A percentile compares a stretch with the other conserved stretches of the same genome.
phyloP scores from a whole-genome alignment of 1,284 basidiomycete genomes.

The Leccinum subspadiceum region DNA sequence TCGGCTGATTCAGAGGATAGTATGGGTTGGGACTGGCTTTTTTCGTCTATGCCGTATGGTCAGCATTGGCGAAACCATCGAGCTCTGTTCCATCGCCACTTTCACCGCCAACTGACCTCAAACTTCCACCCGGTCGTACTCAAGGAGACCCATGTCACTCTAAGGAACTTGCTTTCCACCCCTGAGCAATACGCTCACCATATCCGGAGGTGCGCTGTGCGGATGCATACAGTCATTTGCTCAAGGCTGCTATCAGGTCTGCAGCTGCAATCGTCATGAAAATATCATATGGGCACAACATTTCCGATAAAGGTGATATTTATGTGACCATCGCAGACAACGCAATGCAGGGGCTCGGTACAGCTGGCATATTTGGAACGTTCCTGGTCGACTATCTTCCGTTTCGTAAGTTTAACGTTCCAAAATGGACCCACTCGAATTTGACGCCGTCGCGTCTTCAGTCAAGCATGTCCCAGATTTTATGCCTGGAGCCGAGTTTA shows the following conservation, averaged over 20 bases:
- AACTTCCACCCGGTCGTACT: slow-evolving; percentile 38
- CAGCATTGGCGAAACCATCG: slow-evolving; percentile 43
- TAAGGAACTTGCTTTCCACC: slow-evolving; percentile 35
- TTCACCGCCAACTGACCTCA: slow-evolving; percentile 33
- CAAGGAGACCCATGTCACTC: slow-evolving; percentile 38
- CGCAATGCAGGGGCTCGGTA: slow-evolving; percentile 35
- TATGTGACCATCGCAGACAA: slow-evolving; percentile 45
- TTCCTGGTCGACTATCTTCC: slow-evolving; percentile 39
- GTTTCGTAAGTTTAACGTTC: slow-evolving; percentile 19
- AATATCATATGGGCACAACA: slow-evolving; percentile 40
- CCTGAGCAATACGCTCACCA: slow-evolving; percentile 38
- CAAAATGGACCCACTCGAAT: neutral
- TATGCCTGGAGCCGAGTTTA: slow-evolving; percentile 40
- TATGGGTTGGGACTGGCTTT: slow-evolving; percentile 50
- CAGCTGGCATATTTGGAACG: slow-evolving; percentile 42
- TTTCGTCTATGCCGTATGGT: slow-evolving; percentile 46
- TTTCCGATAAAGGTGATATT: slow-evolving; percentile 39
- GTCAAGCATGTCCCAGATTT: slow-evolving; percentile 41
- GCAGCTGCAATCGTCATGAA: slow-evolving; percentile 41
- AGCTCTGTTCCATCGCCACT: slow-evolving; percentile 45
- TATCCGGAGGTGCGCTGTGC: slow-evolving; percentile 33
- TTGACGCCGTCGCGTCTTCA: slow-evolving; percentile 13
- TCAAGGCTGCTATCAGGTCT: slow-evolving; percentile 21
- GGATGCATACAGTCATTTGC: neutral
- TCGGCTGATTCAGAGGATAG: slow-evolving; percentile 26